Conservation (phyloP, 2,329 filamentous ascomycete genomes). For the Blastomyces emzantsi region DNA sequence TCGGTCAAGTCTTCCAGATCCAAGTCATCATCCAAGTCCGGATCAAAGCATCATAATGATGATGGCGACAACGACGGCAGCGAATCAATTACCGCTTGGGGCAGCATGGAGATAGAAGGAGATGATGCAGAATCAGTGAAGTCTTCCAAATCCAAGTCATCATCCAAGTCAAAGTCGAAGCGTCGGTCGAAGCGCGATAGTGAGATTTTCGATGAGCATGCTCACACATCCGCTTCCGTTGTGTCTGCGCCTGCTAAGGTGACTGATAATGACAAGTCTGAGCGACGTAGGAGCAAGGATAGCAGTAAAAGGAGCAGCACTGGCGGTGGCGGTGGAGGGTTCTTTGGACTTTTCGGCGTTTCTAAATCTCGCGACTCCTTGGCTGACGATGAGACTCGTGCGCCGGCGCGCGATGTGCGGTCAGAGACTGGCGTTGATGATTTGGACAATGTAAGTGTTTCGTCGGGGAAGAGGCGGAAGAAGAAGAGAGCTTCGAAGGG, state of each 20-base stretch:
- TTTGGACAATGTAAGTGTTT: constrained; percentile 27
- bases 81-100: constrained; percentile 16
- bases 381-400: neutral
- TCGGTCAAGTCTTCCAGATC: constrained; percentile 20
- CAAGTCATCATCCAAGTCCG: constrained; percentile 8
- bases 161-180: constrained; percentile 20
- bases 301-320: neutral
- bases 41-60: constrained; percentile 19
- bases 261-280: constrained; percentile 25
- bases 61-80: constrained; percentile 14
- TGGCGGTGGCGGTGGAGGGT: constrained; percentile 21
- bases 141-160: constrained; percentile 17
- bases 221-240: constrained; percentile 24
- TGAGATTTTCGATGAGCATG: constrained; percentile 17
- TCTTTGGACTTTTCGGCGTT: constrained; percentile 28
- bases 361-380: constrained; percentile 21
- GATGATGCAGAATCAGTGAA: constrained; percentile 20
- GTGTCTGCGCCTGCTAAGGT: constrained; percentile 27
- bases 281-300: constrained; percentile 26
- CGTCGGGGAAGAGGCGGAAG: constrained; percentile 33
- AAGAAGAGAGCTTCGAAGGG: constrained; percentile 38
- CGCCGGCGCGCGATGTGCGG: constrained; percentile 25
- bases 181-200: constrained; percentile 21
- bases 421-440: constrained; percentile 33
- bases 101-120: constrained; percentile 13